Evolutionary conservation across 2,329 filamentous ascomycete genomes (phyloP), one percentile per base, ranked within the genome.

Genomic region (Paecilomyces formosus): DNA sequence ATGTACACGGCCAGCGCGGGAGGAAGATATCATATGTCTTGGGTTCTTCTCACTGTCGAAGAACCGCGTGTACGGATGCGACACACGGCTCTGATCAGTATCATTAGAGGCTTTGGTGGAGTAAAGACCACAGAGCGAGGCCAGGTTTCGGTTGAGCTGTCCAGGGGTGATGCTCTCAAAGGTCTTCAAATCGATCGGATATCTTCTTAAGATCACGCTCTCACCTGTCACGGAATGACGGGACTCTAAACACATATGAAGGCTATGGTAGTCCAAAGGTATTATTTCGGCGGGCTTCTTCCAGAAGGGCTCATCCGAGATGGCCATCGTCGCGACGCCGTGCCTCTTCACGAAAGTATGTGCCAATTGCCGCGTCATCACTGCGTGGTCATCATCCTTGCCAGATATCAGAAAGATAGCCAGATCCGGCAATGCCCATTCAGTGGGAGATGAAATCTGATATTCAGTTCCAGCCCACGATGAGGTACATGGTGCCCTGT

Each of bases 61-160:
- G 39, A 64, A 63, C 6, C 62, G 56, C 2, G 45, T 58, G 24
- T 61, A 55, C 7, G 53, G 21, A 39, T 58, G 33, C 2, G 39
- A 45, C 13, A 62, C 62, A 8, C 56, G 49, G 18, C 49, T 57
- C 21, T 65, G 61, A 6, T 64, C 18, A 21, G 60, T 60, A 26
- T 63, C 57, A 33, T 66, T 69, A 31, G 59, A 58, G 31, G 60
- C 35, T 55, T 67, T 68, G 57, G 63, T 70, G 22, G 68, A 64
- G 59, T 70, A 70, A 30, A 70, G 66, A 21, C 65, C 66, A 49
- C 69, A 70, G 39, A 79, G 67, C 22, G 74, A 78, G 30, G 77
- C 76, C 24, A 81, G 63, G 58, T 80, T 79, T 33, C 75, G 69
- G 62, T 79, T 80, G 28, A 81, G 68, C 54, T 79, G 77, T 12